Evolutionary conservation across 208 protist species (phyloP).

Genomic region (Strigomonas oncopelti): DNA sequence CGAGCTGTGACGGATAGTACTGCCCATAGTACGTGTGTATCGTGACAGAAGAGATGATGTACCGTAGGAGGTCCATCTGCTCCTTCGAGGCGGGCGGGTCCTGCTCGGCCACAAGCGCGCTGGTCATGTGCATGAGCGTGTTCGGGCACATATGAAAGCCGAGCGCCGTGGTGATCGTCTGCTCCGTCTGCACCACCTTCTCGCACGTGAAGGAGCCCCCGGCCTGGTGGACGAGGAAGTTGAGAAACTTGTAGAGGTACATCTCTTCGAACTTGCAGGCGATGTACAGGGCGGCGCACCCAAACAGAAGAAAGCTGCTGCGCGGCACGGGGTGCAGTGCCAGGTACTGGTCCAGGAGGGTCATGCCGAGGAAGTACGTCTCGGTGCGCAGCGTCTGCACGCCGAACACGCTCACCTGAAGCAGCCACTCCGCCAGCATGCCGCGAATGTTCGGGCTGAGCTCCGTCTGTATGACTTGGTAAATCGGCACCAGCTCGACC

Average conservation of each 20-base stretch:
- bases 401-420: slow-evolving; percentile 28
- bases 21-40: slow-evolving; percentile 57
- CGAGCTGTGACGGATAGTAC: slow-evolving; percentile 47
- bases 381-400: slow-evolving; percentile 44
- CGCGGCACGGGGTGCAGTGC: slow-evolving; percentile 41
- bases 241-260: slow-evolving; percentile 81
- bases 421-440: slow-evolving; percentile 42
- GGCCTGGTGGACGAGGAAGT: slow-evolving; percentile 83
- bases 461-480: slow-evolving; percentile 15
- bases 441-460: slow-evolving; percentile 22
- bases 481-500: slow-evolving; percentile 16
- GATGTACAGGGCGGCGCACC: slow-evolving; percentile 91
- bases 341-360: slow-evolving; percentile 83
- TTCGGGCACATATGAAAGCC: slow-evolving; percentile 42
- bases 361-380: slow-evolving; percentile 76
- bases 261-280: slow-evolving; percentile 99
- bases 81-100: slow-evolving; percentile 41
- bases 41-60: slow-evolving; percentile 50
- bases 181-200: slow-evolving; percentile 48
- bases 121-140: slow-evolving; percentile 48
- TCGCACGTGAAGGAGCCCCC: slow-evolving; percentile 78
- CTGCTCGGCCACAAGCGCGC: slow-evolving; percentile 57
- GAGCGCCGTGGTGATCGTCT: slow-evolving; percentile 35
- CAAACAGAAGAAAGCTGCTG: slow-evolving; percentile 47
- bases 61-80: slow-evolving; percentile 52